Base-by-base conservation (phyloP, 2,329 filamentous ascomycete genomes). In the Aspergillus costaricaensis region DNA sequence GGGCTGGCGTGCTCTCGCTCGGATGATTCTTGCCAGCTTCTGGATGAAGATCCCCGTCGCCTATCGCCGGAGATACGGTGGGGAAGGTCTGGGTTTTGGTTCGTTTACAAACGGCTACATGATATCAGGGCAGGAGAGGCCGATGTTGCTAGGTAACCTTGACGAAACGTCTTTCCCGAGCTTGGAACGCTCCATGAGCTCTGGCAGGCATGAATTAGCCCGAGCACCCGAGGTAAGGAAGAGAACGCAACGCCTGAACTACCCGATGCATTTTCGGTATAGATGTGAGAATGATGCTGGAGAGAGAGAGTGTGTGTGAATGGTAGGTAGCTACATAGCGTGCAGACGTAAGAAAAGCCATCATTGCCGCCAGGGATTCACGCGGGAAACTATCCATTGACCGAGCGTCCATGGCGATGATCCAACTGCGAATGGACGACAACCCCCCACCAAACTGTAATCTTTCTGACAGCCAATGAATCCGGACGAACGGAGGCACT, bases 191-290 rank as follows among this genome's bases (percentile, higher is more conserved):
- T 49, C 44, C 44, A 49, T 15, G 15, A 15, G 25, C 25, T 30
- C 12, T 15, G 10, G 10, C 32, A 36, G 41, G 41, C 19, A 19
- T 21, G 41, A 54, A 65, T 63, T 65, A 63, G 51, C 62, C 65
- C 65, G 65, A 67, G 57, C 43, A 61, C 62, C 65, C 65, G 64
- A 67, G 65, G 65, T 67, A 63, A 36, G 57, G 30, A 50, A 62
- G 57, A 56, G 43, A 57, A 60, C 27, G 19, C 23, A 14, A 48
- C 55, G 61, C 61, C 59, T 65, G 64, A 65, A 63, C 58, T 48
- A 62, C 59, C 63, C 63, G 63, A 64, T 57, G 51, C 57, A 49
- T n/a, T 48, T 41, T 62, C 61, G 61, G 61, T 58, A 36, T 36
- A 36, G 32, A 14, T 36, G 32, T 14, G 32, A 36, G 12, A 36